Evolutionary conservation across 1,139 yeast species (phyloP).

Genomic region (Lipomyces yarrowii): DNA sequence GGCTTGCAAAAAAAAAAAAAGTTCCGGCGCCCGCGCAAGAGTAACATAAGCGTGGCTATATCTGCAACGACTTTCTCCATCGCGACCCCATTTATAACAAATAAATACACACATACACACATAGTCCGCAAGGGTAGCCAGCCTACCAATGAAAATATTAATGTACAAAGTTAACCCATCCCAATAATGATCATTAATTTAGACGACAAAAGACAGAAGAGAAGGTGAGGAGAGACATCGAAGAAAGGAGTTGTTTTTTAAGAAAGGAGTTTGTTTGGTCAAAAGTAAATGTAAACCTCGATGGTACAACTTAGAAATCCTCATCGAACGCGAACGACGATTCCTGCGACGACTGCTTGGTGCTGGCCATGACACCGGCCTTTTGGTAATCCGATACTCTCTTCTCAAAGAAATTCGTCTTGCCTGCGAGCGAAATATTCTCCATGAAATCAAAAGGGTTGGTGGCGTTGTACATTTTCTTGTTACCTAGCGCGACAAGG

Average conservation of each 20-base stretch:
- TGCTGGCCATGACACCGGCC: slow-evolving; percentile 93
- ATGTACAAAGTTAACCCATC: background rate
- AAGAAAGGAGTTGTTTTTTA: background rate
- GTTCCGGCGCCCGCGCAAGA: no score
- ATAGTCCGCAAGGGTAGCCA: background rate
- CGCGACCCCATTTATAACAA: no score
- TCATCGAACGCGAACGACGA: slow-evolving; percentile 52
- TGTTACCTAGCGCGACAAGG: slow-evolving; percentile 84
- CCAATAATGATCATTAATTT: background rate
- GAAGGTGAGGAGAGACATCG: background rate
- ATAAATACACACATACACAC: no score
- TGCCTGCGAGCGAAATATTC: slow-evolving; percentile 94
- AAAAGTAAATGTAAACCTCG: background rate
- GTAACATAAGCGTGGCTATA: background rate
- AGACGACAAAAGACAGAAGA: background rate
- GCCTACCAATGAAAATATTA: background rate
- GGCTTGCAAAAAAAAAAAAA: no score
- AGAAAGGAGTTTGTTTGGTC: background rate
- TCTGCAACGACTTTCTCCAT: background rate
- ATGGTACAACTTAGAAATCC: slow-evolving; percentile 44
- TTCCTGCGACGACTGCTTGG: slow-evolving; percentile 50
- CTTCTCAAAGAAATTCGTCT: slow-evolving; percentile 98
- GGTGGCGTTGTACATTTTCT: slow-evolving; percentile 79
- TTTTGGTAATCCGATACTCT: slow-evolving; percentile 98
- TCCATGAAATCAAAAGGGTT: slow-evolving; percentile 99